These are phyloP conservation scores for Coemansia sp. DNA, from an alignment of 192 early-diverging fungal species.

Conservation along the genomic window DNA sequence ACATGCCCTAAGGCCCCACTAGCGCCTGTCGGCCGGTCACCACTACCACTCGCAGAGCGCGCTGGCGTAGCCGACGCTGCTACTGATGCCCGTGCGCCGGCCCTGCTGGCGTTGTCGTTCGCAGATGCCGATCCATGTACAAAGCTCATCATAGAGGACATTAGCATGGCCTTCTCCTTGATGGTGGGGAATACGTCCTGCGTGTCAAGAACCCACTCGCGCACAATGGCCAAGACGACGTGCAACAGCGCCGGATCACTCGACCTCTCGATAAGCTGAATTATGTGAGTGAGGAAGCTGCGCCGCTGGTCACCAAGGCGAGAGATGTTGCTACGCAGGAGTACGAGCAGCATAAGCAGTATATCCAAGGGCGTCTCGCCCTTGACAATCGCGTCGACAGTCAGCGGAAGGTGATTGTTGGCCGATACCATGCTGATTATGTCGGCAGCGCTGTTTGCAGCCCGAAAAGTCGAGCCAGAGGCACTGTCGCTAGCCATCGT, in stretches of 20 bases:
- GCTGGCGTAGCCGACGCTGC: background rate
- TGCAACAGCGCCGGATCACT: constrained; percentile 73
- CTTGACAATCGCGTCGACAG: constrained; percentile 32
- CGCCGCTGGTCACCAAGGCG: constrained; percentile 85
- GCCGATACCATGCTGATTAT: constrained; percentile 20
- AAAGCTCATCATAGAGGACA: constrained; percentile 89
- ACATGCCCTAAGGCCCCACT: background rate
- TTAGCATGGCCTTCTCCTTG: constrained; percentile 94
- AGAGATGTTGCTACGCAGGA: constrained; percentile 64
- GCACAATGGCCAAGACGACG: constrained; percentile 79
- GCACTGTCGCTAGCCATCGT: constrained; percentile 11
- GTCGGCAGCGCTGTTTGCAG: constrained; percentile 26
- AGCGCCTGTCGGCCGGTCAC: background rate
- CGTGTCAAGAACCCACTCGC: constrained; percentile 85
- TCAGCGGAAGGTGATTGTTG: constrained; percentile 46
- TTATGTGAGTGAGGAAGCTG: constrained; percentile 78
- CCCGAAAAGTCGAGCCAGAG: background rate
- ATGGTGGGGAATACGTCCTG: constrained; percentile 91
- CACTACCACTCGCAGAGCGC: background rate
- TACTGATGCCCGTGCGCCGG: constrained; percentile 34
- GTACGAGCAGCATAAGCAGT: constrained; percentile 53
- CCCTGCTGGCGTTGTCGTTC: constrained; percentile 45
- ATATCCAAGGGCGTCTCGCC: constrained; percentile 50
- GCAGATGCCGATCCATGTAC: constrained; percentile 69
- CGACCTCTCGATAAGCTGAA: constrained; percentile 84